A percentile compares a stretch with the other conserved stretches of the same genome.
Evolutionary conservation across 164 flowering plant species (phyloP).

Genomic region (Brasenia schreberi): DNA sequence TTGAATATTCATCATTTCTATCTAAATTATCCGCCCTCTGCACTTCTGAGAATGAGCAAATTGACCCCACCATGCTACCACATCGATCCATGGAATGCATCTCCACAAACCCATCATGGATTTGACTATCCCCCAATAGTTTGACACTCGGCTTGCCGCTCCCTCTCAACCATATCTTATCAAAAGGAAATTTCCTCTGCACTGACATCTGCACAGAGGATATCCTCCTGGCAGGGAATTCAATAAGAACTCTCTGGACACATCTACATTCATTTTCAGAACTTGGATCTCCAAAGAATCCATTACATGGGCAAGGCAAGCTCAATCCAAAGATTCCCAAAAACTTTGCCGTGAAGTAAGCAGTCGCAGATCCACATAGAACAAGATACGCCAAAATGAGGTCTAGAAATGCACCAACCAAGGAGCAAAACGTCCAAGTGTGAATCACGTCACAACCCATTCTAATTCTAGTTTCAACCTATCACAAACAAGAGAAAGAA

Average conservation of each 20-base stretch:
- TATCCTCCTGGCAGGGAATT: slow-evolving; percentile 31
- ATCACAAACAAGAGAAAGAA: neutral
- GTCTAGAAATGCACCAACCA: slow-evolving; percentile 82
- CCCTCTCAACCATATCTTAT: slow-evolving; percentile 17
- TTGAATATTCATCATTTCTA: neutral
- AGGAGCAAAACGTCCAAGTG: slow-evolving; percentile 47
- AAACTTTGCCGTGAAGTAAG: slow-evolving; percentile 44
- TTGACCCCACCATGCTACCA: neutral
- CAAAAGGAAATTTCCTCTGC: slow-evolving; percentile 47
- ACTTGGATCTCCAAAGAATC: slow-evolving; percentile 31
- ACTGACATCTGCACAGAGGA: slow-evolving; percentile 40
- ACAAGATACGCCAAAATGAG: slow-evolving; percentile 50
- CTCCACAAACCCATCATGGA: slow-evolving; percentile 8
- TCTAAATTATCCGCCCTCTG: neutral
- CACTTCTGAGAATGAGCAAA: neutral
- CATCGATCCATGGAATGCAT: slow-evolving; percentile 2
- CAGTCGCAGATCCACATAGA: slow-evolving; percentile 54
- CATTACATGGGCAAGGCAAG: slow-evolving; percentile 76
- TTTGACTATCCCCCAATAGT: neutral
- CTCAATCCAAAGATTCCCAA: slow-evolving; percentile 47
- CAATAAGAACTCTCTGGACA: slow-evolving; percentile 35
- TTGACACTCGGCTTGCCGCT: slow-evolving; percentile 6
- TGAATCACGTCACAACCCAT: slow-evolving; percentile 37
- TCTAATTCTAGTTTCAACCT: neutral
- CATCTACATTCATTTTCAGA: slow-evolving; percentile 17